Base-by-base conservation (phyloP, 257 asterid species). In the Dorcoceras hygrometricum region DNA sequence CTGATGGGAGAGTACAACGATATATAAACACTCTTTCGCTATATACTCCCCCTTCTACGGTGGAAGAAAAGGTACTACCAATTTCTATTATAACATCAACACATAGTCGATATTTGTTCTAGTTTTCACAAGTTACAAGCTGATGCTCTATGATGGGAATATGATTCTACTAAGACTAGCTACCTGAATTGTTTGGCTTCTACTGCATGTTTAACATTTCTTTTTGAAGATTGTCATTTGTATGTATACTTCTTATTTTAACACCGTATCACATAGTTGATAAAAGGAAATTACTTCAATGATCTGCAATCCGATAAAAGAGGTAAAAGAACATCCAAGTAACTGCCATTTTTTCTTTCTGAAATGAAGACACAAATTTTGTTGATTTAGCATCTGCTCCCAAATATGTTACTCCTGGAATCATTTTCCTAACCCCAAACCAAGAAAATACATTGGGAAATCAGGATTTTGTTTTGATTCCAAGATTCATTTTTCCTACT, bases 211-310 rank as follows among this genome's bases (percentile, higher is more conserved):
- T 71, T 62, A 54, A 43, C 70, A 71, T 36, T 60, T 27, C 36
- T 27, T 29, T 60, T 46, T 34, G 10, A 0, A 9, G 14, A 34
- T 34, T 39, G n/a, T 12, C 50, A 3, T 39, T 32, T 39, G n/a
- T 61, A 1, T 11, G 43, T 54, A 59, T 27, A 7, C 27, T 62
- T 28, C 28, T 39, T n/a, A 22, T 63, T 34, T 39, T 25, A 58
- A 57, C 59, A 23, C 58, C 54, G 69, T 39, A 58, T 48, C 58
- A 24, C 24, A 65, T 19, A 22, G 27, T 46, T 23, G 24, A 55
- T 12, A 50, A n/a, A 62, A 66, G 25, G 39, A 70, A 34, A 63
- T 46, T 14, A 61, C 32, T 63, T 63, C 71, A 62, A 57, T 20
- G 58, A 63, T 65, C 53, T 36, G 46, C 55, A 54, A 61, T 53